Conservation (phyloP, 805 yeast species). For the Metschnikowia similis region DNA sequence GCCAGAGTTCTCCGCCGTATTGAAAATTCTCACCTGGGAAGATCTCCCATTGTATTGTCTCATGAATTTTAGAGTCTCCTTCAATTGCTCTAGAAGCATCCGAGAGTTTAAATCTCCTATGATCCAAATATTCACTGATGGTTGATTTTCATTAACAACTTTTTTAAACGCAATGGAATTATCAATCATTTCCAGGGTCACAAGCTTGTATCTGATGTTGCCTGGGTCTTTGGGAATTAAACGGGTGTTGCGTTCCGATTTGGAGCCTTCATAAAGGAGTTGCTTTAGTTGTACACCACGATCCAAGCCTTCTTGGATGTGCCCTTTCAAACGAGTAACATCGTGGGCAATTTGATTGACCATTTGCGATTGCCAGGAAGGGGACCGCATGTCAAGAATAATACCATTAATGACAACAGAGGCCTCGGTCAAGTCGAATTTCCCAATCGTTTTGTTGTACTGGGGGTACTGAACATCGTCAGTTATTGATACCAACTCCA, state of each 20-base stretch:
- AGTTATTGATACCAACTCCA: constrained; percentile 17
- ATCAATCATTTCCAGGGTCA: constrained; percentile 24
- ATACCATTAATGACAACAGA: constrained; percentile 72
- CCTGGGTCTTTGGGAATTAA: constrained; percentile 33
- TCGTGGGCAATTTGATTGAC: constrained; percentile 56
- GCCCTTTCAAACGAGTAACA: constrained; percentile 28
- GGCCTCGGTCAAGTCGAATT: constrained; percentile 42
- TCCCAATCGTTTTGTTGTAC: constrained; percentile 21
- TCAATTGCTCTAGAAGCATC: constrained; percentile 41
- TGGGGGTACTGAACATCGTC: constrained; percentile 16
- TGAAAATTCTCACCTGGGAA: constrained; percentile 35
- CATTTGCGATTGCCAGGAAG: constrained; percentile 53
- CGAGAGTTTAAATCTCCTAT: constrained; percentile 51
- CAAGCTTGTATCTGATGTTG: constrained; percentile 28
- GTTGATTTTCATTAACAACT: constrained; percentile 14
- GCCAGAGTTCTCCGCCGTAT: constrained; percentile 16
- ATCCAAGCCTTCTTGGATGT: constrained; percentile 22
- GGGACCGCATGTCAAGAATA: constrained; percentile 44
- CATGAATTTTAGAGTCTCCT: constrained; percentile 27
- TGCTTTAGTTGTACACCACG: constrained; percentile 31
- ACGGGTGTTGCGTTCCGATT: constrained; percentile 41
- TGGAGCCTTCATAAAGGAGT: constrained; percentile 41
- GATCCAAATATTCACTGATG: constrained; percentile 53
- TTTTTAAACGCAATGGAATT: constrained; percentile 20
- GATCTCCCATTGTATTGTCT: constrained; percentile 20